Percentiles rank a stretch among this genome's conserved stretches.
These are phyloP conservation scores for Epichloe hybrida DNA, from an alignment of 2,329 filamentous ascomycete genomes.

Conservation along the genomic window DNA sequence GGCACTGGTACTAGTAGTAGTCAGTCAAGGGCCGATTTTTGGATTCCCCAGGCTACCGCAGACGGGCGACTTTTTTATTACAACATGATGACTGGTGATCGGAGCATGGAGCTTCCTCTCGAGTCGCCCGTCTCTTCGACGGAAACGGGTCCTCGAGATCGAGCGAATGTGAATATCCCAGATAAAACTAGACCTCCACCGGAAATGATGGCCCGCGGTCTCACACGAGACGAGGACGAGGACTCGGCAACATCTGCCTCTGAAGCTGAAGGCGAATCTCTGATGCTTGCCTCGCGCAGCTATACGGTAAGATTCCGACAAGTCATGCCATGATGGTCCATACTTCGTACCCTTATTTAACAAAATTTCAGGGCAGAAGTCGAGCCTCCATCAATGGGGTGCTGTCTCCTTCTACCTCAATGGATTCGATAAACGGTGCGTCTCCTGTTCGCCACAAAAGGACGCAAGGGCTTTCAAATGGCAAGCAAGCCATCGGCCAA, in stretches of 20 bases:
- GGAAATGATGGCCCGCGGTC: slow-evolving; percentile 79
- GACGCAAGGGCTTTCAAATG: slow-evolving; percentile 40
- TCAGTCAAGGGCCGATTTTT: slow-evolving; percentile 80
- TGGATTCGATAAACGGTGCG: slow-evolving; percentile 72
- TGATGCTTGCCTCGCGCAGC: slow-evolving; percentile 52
- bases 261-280: slow-evolving; percentile 65
- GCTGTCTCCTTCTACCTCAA: slow-evolving; percentile 75
- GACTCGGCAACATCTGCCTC: slow-evolving; percentile 76
- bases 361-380: slow-evolving; percentile 35
- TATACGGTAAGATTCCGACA: slow-evolving; percentile 42
- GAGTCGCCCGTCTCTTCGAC: slow-evolving; percentile 72
- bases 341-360: not conserved
- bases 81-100: slow-evolving; percentile 93
- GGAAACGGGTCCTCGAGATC: slow-evolving; percentile 77
- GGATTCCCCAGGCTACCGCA: slow-evolving; percentile 88
- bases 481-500: slow-evolving; percentile 21
- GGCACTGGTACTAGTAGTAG: slow-evolving; percentile 42
- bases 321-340: not conserved
- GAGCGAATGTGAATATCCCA: slow-evolving; percentile 76
- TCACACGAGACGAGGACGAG: slow-evolving; percentile 74
- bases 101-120: slow-evolving; percentile 84
- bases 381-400: slow-evolving; percentile 56
- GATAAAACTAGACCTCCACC: slow-evolving; percentile 81
- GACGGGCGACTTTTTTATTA: slow-evolving; percentile 94
- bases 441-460: slow-evolving; percentile 46